Evolutionary conservation across 148 eudicot species (phyloP).

Genomic region (Vaccinium myrtillus): DNA sequence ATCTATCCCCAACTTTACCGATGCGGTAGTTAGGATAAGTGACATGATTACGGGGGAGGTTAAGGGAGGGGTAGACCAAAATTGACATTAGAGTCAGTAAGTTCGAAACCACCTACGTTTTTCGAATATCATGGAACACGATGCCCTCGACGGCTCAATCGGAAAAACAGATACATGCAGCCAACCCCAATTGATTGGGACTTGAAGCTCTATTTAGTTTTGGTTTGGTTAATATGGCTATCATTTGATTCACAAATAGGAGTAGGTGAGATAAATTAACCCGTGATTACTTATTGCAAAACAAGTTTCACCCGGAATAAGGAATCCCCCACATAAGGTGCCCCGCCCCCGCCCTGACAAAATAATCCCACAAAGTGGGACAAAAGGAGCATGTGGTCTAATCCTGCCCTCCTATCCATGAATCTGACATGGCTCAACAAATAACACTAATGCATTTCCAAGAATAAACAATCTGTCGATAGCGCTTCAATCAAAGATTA

Average conservation of each 20-base stretch:
- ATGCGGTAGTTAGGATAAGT: neutral
- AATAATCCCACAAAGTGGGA: neutral
- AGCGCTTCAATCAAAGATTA: neutral
- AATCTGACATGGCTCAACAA: neutral
- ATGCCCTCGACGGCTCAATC: neutral
- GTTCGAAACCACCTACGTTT: neutral
- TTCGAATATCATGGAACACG: neutral
- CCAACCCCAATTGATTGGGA: neutral
- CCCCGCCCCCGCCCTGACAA: neutral
- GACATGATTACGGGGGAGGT: neutral
- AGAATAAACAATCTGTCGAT: neutral
- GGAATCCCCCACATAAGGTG: too few relatives aligned
- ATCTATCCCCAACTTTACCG: neutral
- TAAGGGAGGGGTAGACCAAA: neutral
- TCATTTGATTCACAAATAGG: neutral
- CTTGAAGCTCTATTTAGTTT: slow-evolving; percentile 1
- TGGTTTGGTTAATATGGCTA: neutral
- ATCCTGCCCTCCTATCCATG: neutral
- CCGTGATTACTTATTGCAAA: neutral
- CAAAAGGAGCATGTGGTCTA: neutral
- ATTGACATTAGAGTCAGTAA: neutral
- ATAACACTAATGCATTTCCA: neutral
- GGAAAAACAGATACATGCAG: neutral
- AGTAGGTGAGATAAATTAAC: neutral
- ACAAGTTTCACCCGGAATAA: neutral